These are phyloP conservation scores for Colletotrichum magnum DNA, from an alignment of 2,329 filamentous ascomycete species.

Conservation along the genomic window DNA sequence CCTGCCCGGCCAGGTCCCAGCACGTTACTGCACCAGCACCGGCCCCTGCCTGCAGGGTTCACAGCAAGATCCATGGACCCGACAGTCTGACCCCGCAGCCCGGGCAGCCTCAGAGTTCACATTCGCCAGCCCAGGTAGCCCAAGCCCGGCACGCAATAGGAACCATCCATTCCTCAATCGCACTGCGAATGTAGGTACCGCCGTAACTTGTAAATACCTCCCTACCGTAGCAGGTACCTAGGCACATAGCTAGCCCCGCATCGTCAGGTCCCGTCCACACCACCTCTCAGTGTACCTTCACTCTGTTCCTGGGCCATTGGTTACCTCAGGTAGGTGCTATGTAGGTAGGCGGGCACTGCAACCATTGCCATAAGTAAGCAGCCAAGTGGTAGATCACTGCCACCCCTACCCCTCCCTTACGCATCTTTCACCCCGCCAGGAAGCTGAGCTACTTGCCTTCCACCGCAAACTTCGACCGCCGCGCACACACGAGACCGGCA, in stretches of 20 bases:
- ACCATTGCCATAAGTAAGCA: slow-evolving; percentile 21
- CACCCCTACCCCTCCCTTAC: slow-evolving; percentile 16
- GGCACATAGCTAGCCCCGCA: slow-evolving; percentile 34
- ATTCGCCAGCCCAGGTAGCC: too few relatives aligned
- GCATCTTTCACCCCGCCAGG: slow-evolving; percentile 18
- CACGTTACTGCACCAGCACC: neutral
- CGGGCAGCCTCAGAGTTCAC: too few relatives aligned
- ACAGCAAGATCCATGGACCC: slow-evolving; percentile 16
- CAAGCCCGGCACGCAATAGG: too few relatives aligned
- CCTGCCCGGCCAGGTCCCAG: too few relatives aligned
- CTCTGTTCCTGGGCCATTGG: slow-evolving; percentile 31
- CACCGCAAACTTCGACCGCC: neutral
- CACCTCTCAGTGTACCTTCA: neutral
- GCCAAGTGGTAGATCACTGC: slow-evolving; percentile 8
- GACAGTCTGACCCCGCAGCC: neutral
- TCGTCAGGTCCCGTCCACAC: slow-evolving; percentile 31
- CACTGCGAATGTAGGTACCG: too few relatives aligned
- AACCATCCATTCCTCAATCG: too few relatives aligned
- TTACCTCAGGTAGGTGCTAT: neutral
- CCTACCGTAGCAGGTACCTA: too few relatives aligned
- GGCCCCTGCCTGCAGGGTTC: slow-evolving; percentile 26
- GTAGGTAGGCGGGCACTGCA: neutral
- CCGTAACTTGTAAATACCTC: too few relatives aligned
- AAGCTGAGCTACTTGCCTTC: neutral
- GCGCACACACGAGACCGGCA: slow-evolving; percentile 3